Base-by-base conservation (phyloP, 768 basidiomycete species). In the Filobasidium floriforme region DNA sequence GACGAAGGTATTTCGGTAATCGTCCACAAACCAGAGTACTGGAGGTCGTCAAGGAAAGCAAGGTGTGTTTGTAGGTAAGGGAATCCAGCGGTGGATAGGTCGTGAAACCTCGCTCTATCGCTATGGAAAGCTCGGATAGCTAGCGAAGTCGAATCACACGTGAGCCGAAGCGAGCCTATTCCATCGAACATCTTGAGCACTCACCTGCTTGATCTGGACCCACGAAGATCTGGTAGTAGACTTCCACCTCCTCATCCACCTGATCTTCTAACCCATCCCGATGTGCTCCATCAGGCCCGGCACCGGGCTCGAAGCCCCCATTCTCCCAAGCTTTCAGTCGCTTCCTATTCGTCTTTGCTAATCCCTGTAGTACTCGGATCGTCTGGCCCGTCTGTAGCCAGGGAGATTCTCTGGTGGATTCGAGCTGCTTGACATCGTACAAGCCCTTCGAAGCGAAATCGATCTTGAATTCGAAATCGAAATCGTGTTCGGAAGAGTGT, bases 361-460 rank as follows among this genome's bases (percentile, higher is more conserved):
- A 15, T 15, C 54, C 54, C 6, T 22, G 15, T 24, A 57, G 26
- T 3, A 57, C 54, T 7, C 54, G 6, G 24, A 28, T 24, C 12
- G 29, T 15, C 19, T 57, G 15, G 15, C 54, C 54, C 24, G 18
- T 24, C 24, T 57, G 54, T 26, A 24, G 15, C 54, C 54, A 57
- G 7, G 22, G 24, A 19, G 54, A 57, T 15, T 24, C 19, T 51
- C 46, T 51, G 18, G 18, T 51, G 12, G 46, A 24, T 24, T 18
- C 18, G 46, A 51, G 24, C 24, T 51, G 19, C 24, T 43, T 26
- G 32, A 64, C 55, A 12, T 64, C 37, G 2, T 51, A 55, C 52
- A 64, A 32, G n/a, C 63, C 63, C 46, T 64, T 64, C 9, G 63
- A 54, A 9, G 63, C 63, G 55, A 64, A 64, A 59, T 64, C 63